Conservation (phyloP, 345 rosid species). For the Sonneratia caseolaris region DNA sequence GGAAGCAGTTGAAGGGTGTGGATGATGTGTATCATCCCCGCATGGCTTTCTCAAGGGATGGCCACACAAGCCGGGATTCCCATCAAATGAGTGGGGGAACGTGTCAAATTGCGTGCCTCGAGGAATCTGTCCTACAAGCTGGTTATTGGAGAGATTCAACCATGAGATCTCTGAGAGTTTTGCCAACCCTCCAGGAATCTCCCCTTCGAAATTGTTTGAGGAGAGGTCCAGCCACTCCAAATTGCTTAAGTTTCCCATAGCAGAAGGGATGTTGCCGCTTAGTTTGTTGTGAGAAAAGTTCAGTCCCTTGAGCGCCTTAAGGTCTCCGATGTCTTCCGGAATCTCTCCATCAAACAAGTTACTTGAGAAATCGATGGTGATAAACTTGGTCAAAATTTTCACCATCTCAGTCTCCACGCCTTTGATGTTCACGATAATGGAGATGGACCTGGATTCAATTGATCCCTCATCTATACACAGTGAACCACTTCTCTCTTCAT, state of each 20-base stretch:
- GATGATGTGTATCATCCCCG: background rate
- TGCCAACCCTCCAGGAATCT: background rate
- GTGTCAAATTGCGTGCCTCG: background rate
- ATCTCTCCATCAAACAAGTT: background rate
- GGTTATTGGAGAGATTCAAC: constrained; percentile 1
- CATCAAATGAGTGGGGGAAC: background rate
- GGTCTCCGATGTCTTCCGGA: background rate
- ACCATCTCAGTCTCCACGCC: background rate
- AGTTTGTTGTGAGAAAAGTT: background rate
- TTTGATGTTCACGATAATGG: constrained; percentile 5
- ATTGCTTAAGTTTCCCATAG: background rate
- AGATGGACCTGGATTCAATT: background rate
- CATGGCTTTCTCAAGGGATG: constrained; percentile 1
- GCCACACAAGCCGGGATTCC: constrained; percentile 3
- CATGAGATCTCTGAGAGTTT: background rate
- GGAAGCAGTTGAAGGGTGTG: background rate
- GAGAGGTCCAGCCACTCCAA: background rate
- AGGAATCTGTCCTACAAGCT: constrained; percentile 1
- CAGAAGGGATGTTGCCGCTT: background rate
- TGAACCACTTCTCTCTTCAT: background rate
- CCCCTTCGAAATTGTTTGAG: background rate
- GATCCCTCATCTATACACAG: background rate
- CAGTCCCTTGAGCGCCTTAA: background rate
- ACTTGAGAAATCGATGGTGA: constrained; percentile 2
- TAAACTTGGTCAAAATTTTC: background rate